Evolutionary conservation across 805 yeast genomes (phyloP).

Genomic region (Teunomyces pallodes): DNA sequence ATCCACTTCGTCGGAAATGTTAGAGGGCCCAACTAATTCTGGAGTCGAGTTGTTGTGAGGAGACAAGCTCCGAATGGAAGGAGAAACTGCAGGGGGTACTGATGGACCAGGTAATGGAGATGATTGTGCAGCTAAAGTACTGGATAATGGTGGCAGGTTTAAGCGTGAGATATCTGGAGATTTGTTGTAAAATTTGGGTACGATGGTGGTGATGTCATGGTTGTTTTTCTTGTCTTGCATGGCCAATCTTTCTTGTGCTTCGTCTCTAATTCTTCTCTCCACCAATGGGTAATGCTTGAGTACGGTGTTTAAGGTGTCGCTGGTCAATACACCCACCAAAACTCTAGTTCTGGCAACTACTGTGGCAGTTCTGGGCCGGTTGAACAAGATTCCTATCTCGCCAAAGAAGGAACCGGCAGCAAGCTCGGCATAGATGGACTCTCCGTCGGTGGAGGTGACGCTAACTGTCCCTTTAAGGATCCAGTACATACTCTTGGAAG

Average conservation of each 20-base stretch:
- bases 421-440: slow-evolving; percentile 67
- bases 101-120: slow-evolving; percentile 12
- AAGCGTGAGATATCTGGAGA: background rate
- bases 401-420: slow-evolving; percentile 73
- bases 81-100: slow-evolving; percentile 15
- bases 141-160: slow-evolving; percentile 9
- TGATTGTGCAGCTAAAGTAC: slow-evolving; percentile 11
- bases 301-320: slow-evolving; percentile 57
- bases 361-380: slow-evolving; percentile 76
- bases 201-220: slow-evolving; percentile 27
- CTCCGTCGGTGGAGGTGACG: slow-evolving; percentile 78
- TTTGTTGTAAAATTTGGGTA: background rate
- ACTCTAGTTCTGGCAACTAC: slow-evolving; percentile 70
- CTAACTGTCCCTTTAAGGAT: slow-evolving; percentile 70
- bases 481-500: slow-evolving; percentile 78
- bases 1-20: slow-evolving; percentile 39
- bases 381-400: slow-evolving; percentile 73
- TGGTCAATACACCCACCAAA: slow-evolving; percentile 64
- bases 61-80: slow-evolving; percentile 10
- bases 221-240: slow-evolving; percentile 63
- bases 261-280: slow-evolving; percentile 70
- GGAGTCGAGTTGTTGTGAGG: slow-evolving; percentile 5
- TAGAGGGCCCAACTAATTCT: slow-evolving; percentile 4
- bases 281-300: slow-evolving; percentile 61
- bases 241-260: slow-evolving; percentile 73